Conservation (phyloP, 129 eudicot species). For the Flaveria brownii region DNA sequence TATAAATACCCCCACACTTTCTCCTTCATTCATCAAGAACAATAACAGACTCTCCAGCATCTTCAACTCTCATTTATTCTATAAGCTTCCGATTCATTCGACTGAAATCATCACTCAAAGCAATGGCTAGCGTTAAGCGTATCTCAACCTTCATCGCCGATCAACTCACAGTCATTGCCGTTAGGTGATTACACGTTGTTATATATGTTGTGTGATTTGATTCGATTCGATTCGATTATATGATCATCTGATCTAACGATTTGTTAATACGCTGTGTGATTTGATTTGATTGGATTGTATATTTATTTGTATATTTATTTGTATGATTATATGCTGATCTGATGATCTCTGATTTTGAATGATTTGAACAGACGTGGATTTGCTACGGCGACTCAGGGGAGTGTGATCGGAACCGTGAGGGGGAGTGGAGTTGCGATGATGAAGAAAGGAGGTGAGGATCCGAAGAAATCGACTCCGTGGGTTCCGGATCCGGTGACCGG, state of each 20-base stretch:
- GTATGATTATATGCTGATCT: not conserved
- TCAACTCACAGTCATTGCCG: not conserved
- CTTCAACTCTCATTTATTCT: not conserved
- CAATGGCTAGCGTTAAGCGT: constrained; percentile 5
- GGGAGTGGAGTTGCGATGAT: constrained; percentile 41
- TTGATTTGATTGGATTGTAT: too few relatives aligned
- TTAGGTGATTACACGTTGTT: not conserved
- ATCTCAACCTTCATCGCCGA: constrained; percentile 15
- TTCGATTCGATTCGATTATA: too few relatives aligned
- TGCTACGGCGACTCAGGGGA: constrained; percentile 44
- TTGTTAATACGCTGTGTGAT: too few relatives aligned
- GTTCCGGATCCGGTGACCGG: constrained; percentile 64
- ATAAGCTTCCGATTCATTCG: not conserved
- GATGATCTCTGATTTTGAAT: not conserved
- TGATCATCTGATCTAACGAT: too few relatives aligned
- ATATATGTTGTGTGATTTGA: too few relatives aligned
- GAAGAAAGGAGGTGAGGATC: constrained; percentile 45
- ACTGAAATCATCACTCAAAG: not conserved
- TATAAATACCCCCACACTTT: not conserved
- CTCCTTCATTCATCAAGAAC: not conserved
- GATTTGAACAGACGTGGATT: constrained; percentile 51
- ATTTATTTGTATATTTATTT: too few relatives aligned
- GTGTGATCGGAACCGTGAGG: constrained; percentile 33
- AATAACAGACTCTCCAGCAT: not conserved
- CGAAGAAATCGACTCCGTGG: constrained; percentile 54